Conservation (phyloP, 1,139 yeast genomes). For the Diutina neorugosa region DNA sequence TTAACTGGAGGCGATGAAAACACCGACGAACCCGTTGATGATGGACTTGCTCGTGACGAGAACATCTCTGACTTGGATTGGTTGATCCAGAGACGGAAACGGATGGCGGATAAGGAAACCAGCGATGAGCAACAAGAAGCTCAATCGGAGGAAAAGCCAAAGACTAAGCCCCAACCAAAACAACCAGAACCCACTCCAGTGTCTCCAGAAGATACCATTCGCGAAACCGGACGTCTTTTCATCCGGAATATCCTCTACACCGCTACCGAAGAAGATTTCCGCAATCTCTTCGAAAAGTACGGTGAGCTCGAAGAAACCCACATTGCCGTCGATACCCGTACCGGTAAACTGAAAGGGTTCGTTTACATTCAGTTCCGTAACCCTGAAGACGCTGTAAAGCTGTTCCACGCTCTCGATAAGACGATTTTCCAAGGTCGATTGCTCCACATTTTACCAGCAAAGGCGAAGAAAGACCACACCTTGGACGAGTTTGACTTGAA, state of each 20-base stretch:
- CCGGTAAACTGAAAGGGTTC: slow-evolving; percentile 86
- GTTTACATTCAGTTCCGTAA: slow-evolving; percentile 68
- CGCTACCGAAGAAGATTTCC: slow-evolving; percentile 71
- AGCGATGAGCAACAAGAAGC: slow-evolving; percentile 4
- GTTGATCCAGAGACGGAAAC: slow-evolving; percentile 66
- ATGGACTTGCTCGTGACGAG: slow-evolving; percentile 31
- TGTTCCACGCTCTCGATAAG: slow-evolving; percentile 66
- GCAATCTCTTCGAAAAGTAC: slow-evolving; percentile 38
- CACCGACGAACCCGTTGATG: neutral
- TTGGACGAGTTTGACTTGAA: slow-evolving; percentile 84
- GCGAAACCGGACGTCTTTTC: slow-evolving; percentile 71
- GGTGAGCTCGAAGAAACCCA: slow-evolving; percentile 74
- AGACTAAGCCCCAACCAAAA: slow-evolving; percentile 6
- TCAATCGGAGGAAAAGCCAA: slow-evolving; percentile 8
- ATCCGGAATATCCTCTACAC: slow-evolving; percentile 76
- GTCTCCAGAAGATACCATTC: slow-evolving; percentile 29
- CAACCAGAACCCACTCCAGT: slow-evolving; percentile 11
- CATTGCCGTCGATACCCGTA: slow-evolving; percentile 80
- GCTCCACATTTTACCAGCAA: slow-evolving; percentile 79
- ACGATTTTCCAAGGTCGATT: slow-evolving; percentile 91
- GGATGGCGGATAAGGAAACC: slow-evolving; percentile 46
- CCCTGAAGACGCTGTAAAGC: slow-evolving; percentile 62
- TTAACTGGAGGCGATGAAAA: slow-evolving; percentile 1
- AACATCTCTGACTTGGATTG: slow-evolving; percentile 75
- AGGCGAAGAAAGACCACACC: slow-evolving; percentile 64